Evolutionary conservation across 768 basidiomycete species (phyloP), one percentile per base, ranked within the genome.

Genomic region (Crassisporium funariophilum): DNA sequence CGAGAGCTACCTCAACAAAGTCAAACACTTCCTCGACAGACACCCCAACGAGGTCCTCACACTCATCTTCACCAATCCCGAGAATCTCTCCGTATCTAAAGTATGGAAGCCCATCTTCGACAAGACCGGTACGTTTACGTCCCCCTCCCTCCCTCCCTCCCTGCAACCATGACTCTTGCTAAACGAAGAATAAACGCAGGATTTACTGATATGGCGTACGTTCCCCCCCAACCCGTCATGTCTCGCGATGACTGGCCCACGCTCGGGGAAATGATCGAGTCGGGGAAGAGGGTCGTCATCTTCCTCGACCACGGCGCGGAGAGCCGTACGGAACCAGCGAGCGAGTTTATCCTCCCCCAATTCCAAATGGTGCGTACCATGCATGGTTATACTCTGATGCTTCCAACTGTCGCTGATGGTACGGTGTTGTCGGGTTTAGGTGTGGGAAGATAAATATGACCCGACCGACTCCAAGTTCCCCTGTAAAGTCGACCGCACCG

Each of bases 11-110:
- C 71, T 84, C 9, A 61, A 57, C 22, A 69, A 58, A 16, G 79
- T 84, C 56, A 78, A 77, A 53, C 62, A 69, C 7, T 85, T 75
- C 67, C 67, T 84, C 21, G 72, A 75, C 44, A 63, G 74, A 12
- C 81, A 86, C 54, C 82, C 83, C 0, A 81, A 77, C 54, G 84
- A 86, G 46, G 81, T 85, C 49, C 52, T 86, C 36, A 82, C 84
- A 1, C 60, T 86, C 41, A 66, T 86, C 35, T 80, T 86, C 59
- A 83, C 84, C 35, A 86, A 86, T 63, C 79, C 78, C 11, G 83
- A 84, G 41, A 70, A 74, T 5, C 61, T 74, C 4, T 75, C 77
- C 4, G 64, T 81, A 4, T 47, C 66, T 1, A 61, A 67, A 7
- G 63, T 74, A 10, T 83, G 79, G 76, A 73, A 71, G 31, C 76